phyloP scores from a whole-genome alignment of 1,284 basidiomycete genomes.

The Rhodotorula sp. region DNA sequence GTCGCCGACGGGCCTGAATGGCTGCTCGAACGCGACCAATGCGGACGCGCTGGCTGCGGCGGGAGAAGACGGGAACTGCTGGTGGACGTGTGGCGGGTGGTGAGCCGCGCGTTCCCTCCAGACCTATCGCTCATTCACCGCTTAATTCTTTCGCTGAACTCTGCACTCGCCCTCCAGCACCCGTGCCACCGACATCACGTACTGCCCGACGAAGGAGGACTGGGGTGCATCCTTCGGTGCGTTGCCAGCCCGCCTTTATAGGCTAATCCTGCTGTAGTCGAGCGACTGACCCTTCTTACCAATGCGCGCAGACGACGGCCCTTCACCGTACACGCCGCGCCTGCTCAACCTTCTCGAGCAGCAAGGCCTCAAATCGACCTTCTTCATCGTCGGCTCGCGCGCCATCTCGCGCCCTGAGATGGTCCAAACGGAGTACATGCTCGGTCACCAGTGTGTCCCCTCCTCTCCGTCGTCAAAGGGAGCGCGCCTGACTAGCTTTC shows the following conservation, averaged over 20 bases:
- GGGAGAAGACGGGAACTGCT: slow-evolving; percentile 45
- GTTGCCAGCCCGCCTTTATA: not conserved
- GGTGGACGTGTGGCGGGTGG: slow-evolving; percentile 68
- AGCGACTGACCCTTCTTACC: not conserved
- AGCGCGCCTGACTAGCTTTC: slow-evolving; percentile 3
- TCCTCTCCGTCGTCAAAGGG: slow-evolving; percentile 32
- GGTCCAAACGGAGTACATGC: slow-evolving; percentile 62
- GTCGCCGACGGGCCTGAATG: slow-evolving; percentile 61
- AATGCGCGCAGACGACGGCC: slow-evolving; percentile 50
- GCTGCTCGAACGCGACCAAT: slow-evolving; percentile 66
- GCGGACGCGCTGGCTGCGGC: slow-evolving; percentile 62
- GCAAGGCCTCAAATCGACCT: slow-evolving; percentile 73
- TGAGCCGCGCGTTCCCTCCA: not conserved
- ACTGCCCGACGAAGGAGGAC: slow-evolving; percentile 49
- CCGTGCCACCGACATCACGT: slow-evolving; percentile 43
- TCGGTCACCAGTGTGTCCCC: slow-evolving; percentile 41
- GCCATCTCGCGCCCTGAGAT: slow-evolving; percentile 76
- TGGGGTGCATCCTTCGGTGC: slow-evolving; percentile 53
- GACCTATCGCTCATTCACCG: not conserved
- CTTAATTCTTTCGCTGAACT: not conserved
- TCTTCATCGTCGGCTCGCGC: slow-evolving; percentile 91
- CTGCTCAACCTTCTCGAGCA: slow-evolving; percentile 69
- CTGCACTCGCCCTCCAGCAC: slow-evolving; percentile 12
- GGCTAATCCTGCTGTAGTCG: too few relatives aligned
- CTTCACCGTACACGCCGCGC: slow-evolving; percentile 75